Evolutionary conservation across 805 yeast genomes (phyloP), one percentile per base, ranked within the genome.

Genomic region (Starmerella apicola): DNA sequence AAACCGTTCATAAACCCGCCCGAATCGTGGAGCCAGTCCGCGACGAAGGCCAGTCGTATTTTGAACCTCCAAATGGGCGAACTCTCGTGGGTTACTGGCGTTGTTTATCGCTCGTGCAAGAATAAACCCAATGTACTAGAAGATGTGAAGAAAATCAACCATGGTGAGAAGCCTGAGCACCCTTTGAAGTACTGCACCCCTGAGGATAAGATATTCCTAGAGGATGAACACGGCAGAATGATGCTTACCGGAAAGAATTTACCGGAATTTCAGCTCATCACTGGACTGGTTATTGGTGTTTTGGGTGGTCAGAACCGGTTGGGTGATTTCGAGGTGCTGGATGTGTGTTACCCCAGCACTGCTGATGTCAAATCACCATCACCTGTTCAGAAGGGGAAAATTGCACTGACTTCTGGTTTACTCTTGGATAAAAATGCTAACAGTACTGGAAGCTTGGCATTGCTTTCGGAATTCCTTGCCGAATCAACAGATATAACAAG

Each of bases 221-320:
- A 91, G 58, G 98, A 91, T 60, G 95, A 85, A 53, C 76, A 85
- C 40, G 98, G 98, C 3, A 66, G 98, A 37, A 78, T 94, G 5
- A 68, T 70, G 15, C 25, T 37, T 9, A 22, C 20, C 2, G 16
- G 15, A 12, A 12, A 9, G 3, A 39, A 32, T 16, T 20, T 77
- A 24, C 67, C 81, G 3, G 63, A 65, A 37, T 15, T 39, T 6
- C 38, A 42, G 17, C 70, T 78, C 2, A 94, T 86, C 0, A 91
- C 96, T 0, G 98, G 98, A 3, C 70, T 76, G n/a, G 78, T 86
- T 0, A 74, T 85, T 6, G 97, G 88, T 0, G 71, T 85, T 1
- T 57, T 85, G 9, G 98, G 98, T 0, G 76, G 82, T 63, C 95
- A 86, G 55, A 68, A 80, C 7, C 75, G 71, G 34, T 76, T 85